Evolutionary conservation across 1,139 yeast species (phyloP).

Genomic region (Yamadazyma diospyri): DNA sequence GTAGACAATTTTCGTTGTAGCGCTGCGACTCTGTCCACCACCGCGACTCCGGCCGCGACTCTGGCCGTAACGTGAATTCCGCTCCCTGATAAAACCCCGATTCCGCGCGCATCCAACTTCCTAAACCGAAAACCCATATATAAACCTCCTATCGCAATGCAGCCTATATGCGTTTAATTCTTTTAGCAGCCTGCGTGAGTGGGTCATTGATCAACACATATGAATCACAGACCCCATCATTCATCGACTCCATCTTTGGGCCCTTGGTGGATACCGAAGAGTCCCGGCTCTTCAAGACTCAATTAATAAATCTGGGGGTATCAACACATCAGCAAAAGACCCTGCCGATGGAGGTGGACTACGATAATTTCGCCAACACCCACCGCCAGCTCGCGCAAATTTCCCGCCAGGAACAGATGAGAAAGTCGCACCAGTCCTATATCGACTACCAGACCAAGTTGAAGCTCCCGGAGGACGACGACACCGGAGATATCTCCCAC

Average conservation of each 20-base stretch:
- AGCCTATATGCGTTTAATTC: no score
- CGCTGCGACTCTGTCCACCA: no score
- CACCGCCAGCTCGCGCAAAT: not conserved
- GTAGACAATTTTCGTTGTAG: no score
- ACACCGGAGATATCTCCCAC: conserved; percentile 28
- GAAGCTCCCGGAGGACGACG: conserved; percentile 34
- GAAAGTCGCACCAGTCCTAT: conserved; percentile 14
- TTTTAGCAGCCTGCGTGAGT: not conserved
- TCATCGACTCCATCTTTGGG: conserved; percentile 21
- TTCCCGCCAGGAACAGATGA: conserved; percentile 6
- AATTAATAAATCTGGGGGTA: conserved; percentile 6
- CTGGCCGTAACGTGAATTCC: no score
- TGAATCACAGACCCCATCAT: conserved; percentile 9
- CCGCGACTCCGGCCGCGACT: not conserved
- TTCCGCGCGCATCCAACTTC: no score
- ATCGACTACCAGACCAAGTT: conserved; percentile 22
- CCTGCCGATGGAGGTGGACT: conserved; percentile 5
- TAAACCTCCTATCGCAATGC: no score
- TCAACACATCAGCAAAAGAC: no score
- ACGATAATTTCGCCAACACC: conserved; percentile 1
- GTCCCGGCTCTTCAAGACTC: conserved; percentile 5
- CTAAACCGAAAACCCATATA: no score
- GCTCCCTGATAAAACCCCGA: no score
- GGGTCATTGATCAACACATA: conserved; percentile 1
- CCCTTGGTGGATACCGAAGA: conserved; percentile 12